phyloP scores from a whole-genome alignment of 768 basidiomycete genomes.

The Amanita molliuscula region DNA sequence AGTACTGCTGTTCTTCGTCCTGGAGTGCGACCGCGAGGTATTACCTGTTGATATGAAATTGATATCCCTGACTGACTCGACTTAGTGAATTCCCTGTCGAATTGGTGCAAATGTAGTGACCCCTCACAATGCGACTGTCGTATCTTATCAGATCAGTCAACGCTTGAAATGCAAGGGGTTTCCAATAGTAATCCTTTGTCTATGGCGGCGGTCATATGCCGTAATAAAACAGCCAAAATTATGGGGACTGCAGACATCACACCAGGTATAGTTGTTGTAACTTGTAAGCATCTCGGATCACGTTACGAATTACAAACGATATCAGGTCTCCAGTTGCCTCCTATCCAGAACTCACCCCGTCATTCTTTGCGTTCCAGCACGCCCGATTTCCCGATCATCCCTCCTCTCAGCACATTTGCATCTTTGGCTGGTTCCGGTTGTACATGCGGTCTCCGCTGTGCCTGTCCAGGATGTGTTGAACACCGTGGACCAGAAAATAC shows the following conservation, averaged over 20 bases:
- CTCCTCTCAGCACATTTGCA: conserved; percentile 45
- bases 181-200: conserved; percentile 20
- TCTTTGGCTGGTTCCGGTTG: conserved; percentile 62
- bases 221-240: conserved; percentile 10
- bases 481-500: conserved; percentile 49
- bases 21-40: conserved; percentile 43
- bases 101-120: conserved; percentile 52
- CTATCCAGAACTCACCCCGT: conserved; percentile 26
- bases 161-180: conserved; percentile 8
- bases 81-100: conserved; percentile 50
- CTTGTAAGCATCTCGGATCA: neutral
- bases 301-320: conserved; percentile 8
- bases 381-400: conserved; percentile 47
- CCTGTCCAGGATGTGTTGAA: conserved; percentile 64
- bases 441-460: conserved; percentile 58
- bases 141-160: conserved; percentile 6
- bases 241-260: neutral
- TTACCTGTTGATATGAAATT: conserved; percentile 2
- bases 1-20: conserved; percentile 19
- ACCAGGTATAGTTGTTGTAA: neutral
- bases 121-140: conserved; percentile 34
- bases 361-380: conserved; percentile 16
- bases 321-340: conserved; percentile 36
- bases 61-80: conserved; percentile 8
- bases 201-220: conserved; percentile 24